Evolutionary conservation across 2,329 filamentous ascomycete species (phyloP).

Genomic region (Onygenales sp.): DNA sequence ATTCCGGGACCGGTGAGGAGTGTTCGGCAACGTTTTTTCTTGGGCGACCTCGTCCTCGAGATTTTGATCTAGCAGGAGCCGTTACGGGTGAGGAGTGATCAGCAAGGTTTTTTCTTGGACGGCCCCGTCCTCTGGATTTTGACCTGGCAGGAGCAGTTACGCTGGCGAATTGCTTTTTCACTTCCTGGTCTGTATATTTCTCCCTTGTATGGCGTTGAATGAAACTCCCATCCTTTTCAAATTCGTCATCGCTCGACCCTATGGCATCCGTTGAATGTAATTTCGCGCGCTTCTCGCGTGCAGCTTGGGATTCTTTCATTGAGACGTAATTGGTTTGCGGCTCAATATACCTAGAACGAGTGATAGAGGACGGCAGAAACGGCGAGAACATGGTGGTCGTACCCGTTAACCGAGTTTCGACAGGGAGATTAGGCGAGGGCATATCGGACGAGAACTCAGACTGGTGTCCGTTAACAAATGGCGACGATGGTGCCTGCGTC

Average conservation of each 20-base stretch:
- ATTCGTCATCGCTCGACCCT: constrained; percentile 32
- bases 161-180: constrained; percentile 25
- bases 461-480: constrained; percentile 26
- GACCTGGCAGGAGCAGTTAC: constrained; percentile 18
- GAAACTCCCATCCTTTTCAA: constrained; percentile 34
- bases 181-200: constrained; percentile 24
- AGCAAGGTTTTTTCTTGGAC: not conserved
- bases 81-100: not conserved
- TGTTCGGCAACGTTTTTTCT: not conserved
- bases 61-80: too few species aligned
- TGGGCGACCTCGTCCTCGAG: too few species aligned
- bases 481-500: constrained; percentile 40
- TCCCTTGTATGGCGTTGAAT: constrained; percentile 25
- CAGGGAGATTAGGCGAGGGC: constrained; percentile 40
- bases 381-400: constrained; percentile 29
- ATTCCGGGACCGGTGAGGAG: not conserved
- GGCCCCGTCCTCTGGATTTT: too few species aligned
- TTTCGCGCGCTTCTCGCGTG: constrained; percentile 25
- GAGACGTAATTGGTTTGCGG: constrained; percentile 35
- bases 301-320: constrained; percentile 37
- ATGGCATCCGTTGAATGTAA: constrained; percentile 20
- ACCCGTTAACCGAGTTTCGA: constrained; percentile 27
- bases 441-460: constrained; percentile 35
- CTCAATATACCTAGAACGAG: constrained; percentile 30
- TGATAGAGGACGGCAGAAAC: constrained; percentile 20